phyloP scores from a whole-genome alignment of 2,329 filamentous ascomycete species.

The Ceratocystis alfenasii region DNA sequence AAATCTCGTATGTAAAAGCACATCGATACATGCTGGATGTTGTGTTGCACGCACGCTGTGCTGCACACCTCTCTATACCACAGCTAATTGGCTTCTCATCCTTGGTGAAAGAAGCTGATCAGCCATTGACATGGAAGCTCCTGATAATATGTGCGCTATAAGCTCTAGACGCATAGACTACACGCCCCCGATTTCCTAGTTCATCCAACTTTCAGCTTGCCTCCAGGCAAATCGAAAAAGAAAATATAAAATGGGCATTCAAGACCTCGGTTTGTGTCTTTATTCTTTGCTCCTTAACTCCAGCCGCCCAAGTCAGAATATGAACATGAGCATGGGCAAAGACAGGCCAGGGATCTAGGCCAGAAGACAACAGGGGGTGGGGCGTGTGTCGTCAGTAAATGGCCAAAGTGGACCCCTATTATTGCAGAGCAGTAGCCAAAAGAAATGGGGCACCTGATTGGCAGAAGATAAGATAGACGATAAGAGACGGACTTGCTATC shows the following conservation, averaged over 20 bases:
- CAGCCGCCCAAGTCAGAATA: background rate
- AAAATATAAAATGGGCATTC: background rate
- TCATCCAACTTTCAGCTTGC: background rate
- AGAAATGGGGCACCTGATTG: background rate
- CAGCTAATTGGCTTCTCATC: background rate
- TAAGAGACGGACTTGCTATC: background rate
- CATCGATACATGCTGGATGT: no score
- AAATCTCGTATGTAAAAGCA: no score
- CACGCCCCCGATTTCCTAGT: conserved; percentile 4
- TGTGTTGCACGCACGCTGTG: background rate
- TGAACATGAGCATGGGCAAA: no score
- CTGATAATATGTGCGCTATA: background rate
- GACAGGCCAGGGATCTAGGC: no score
- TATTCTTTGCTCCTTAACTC: background rate
- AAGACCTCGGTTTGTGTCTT: background rate
- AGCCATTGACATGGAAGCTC: background rate
- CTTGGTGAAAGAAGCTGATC: background rate
- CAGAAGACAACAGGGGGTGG: background rate
- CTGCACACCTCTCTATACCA: background rate
- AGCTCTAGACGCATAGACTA: background rate
- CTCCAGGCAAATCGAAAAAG: background rate
- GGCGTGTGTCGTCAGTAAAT: background rate
- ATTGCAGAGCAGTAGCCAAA: background rate
- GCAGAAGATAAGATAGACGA: background rate
- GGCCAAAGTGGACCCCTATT: no score